Base-by-base conservation (phyloP, 2,329 filamentous ascomycete species). In the Dendryphion nanum region DNA sequence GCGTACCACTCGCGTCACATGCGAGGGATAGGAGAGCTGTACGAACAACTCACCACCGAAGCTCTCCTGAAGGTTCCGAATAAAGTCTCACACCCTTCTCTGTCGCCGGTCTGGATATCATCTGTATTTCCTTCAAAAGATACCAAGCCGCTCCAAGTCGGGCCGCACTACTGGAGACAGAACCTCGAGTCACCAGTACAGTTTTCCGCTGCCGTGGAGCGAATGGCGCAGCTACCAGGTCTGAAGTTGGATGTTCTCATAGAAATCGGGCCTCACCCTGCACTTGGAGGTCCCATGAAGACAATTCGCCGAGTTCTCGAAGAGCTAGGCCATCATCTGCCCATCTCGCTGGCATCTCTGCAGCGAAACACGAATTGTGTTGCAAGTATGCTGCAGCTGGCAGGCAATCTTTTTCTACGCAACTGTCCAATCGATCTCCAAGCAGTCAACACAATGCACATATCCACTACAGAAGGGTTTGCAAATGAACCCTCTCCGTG, bases 211-310 rank as follows among this genome's bases (percentile, higher is more conserved):
- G 51, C 52, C 8, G 24, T 52, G 5, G 10, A 13, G 6, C 33
- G 35, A 1, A 4, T 40, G 3, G 8, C 43, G 6, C 14, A 6
- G 12, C 6, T 4, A 10, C 8, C 26, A 17, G 1, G 15, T 34
- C 3, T 2, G 17, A 3, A 17, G 10, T 12, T 28, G 18, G 31
- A 44, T 26, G 18, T 45, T 13, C 14, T 56, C 4, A 8, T 56
- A 2, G 53, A 56, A 18, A 38, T 53, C 24, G 53, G 53, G 13
- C 68, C 71, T 4, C 71, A 74, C 42, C 64, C 68, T 1, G 63
- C 69, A 4, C 57, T 76, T 4, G 68, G 66, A 37, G 61, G 62
- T 0, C 71, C 73, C 0, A 58, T 63, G 0, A 53, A 42, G 2
- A 60, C 71, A 36, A 70, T 56, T 1, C 50, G 69, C 19, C 51